Evolutionary conservation across 768 basidiomycete species (phyloP), one percentile per base, ranked within the genome.

Genomic region (Kwoniella europaea): DNA sequence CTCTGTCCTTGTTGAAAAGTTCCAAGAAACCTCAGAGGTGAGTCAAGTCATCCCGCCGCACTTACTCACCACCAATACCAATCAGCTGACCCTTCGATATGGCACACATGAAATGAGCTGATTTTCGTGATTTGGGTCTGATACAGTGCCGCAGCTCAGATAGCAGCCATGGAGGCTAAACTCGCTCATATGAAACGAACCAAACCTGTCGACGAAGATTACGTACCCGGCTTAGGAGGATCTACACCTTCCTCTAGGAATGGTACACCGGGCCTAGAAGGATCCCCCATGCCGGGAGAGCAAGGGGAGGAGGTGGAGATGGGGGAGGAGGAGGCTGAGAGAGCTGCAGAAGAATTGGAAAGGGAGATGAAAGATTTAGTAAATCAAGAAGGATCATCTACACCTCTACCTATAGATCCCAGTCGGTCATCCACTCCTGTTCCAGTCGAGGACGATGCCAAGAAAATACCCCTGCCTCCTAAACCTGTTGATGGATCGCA

Each of bases 101-200:
- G 0, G 1, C 5, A 35, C 35, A 0, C 35, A 35, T 29, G n/a
- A 3, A 55, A 1, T 13, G 10, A 59, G 16, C 57, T 50, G 46
- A 29, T 22, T 22, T 0, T 7, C 9, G 10, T 63, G 61, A 44
- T 35, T 44, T 46, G 5, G 12, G 35, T 57, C 53, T 50, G 5
- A 46, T n/a, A 29, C 77, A 95, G 92, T 61, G 94, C 92, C 1
- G 85, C 88, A 55, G 90, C 89, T 76, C 97, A 98, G 84, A 99
- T 99, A 75, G 94, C 94, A 9, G 88, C 91, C 78, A 91, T 98
- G 88, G 97, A 99, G 84, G 96, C 96, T 2, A 99, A 99, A 83
- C 86, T 99, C 24, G 88, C 89, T 18, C 89, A 92, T 72, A 89
- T 97, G 88, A 89, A 89, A 76, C 78, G 76, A 58, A 74, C 69